Conservation (phyloP, 2,329 filamentous ascomycete species). For the Colletotrichum agaves region DNA sequence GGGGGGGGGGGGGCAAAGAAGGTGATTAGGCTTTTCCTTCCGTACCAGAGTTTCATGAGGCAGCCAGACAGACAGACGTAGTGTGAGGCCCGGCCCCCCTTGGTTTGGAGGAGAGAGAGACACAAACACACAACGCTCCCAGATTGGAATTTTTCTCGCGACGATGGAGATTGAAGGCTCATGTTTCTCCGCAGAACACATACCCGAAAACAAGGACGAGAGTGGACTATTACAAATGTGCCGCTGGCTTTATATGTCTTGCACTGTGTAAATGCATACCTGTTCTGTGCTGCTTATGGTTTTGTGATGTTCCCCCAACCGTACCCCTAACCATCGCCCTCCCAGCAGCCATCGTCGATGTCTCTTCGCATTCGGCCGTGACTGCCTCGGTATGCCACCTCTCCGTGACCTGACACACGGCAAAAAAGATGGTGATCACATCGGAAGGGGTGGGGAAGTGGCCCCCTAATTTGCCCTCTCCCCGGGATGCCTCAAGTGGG, state of each 20-base stretch:
- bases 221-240: not conserved
- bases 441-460: no score
- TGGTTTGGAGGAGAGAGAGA: constrained; percentile 1
- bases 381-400: no score
- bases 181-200: constrained; percentile 5
- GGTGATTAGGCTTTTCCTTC: not conserved
- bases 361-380: no score
- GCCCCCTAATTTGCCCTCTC: no score
- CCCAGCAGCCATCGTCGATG: not conserved
- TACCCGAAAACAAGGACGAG: constrained; percentile 4
- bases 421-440: no score
- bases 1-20: not conserved
- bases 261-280: not conserved
- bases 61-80: constrained; percentile 7
- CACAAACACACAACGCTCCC: not conserved
- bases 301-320: no score
- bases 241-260: not conserved
- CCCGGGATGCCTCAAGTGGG: no score
- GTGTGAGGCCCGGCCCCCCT: constrained; percentile 1
- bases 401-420: no score
- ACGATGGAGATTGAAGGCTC: constrained; percentile 13
- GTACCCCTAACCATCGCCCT: not conserved
- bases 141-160: constrained; percentile 34
- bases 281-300: no score
- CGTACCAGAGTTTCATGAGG: constrained; percentile 1